Evolutionary conservation across 2,329 filamentous ascomycete genomes (phyloP), one percentile per base, ranked within the genome.

Genomic region (Neofusicoccum laricinum): DNA sequence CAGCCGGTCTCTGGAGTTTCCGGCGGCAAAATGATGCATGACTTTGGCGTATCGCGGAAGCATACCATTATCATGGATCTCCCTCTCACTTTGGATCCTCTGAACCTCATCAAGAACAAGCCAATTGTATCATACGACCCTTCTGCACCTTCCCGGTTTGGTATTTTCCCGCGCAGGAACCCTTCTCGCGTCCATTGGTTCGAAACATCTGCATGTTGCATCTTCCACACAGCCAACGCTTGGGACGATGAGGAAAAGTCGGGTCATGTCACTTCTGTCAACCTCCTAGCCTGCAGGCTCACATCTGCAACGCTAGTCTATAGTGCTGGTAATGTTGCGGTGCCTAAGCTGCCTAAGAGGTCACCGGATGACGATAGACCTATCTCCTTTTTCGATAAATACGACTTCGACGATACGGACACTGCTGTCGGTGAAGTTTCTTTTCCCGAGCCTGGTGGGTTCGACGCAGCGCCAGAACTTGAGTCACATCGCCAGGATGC

Each of bases 11-110:
- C 87, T 0, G 88, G 88, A 0, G 80, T 91, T 30, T 78, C 79
- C 3, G 84, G 84, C 1, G 85, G 88, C 1, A 90, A 88, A 71
- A 88, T 91, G 83, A 91, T 91, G 88, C 89, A 91, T 71, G 89
- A 91, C 72, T 91, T 91, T 74, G 89, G 89, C 14, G 88, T 88
- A 1, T 89, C 88, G 1, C 80, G 77, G 4, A 73, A 71, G 4
- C 82, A 90, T 69, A 90, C 88, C 0, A 77, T 91, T 41, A 89
- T 91, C 63, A 82, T 91, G 76, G 89, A 92, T 69, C 78, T 91
- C 10, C 89, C 89, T 0, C 78, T 91, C 0, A 86, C 85, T 0
- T 77, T 91, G 1, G 85, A 90, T 65, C 88, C 88, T 0, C 71
- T 86, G 45, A 90, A 90, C 65, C 78, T 88, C 32, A 70, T 83